Evolutionary conservation across 1,284 basidiomycete genomes (phyloP).

Genomic region (Afroboletus lepidellus): DNA sequence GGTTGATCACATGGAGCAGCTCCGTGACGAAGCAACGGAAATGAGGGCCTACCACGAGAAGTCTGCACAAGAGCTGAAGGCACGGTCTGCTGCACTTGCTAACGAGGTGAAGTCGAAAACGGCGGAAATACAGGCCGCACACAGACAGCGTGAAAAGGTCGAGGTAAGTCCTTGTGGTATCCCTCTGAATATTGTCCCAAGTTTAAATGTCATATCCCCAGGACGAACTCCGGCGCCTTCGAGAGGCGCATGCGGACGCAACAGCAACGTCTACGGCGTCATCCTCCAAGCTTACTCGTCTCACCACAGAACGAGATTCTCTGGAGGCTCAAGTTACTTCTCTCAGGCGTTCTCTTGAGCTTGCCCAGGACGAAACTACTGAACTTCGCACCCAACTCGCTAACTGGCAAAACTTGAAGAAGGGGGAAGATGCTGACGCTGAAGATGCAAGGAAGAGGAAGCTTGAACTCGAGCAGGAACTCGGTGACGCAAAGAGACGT

Average conservation of each 20-base stretch:
- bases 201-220: constrained; percentile 16
- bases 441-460: constrained; percentile 55
- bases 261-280: constrained; percentile 46
- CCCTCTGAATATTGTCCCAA: constrained; percentile 1
- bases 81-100: constrained; percentile 32
- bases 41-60: constrained; percentile 26
- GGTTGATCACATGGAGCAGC: constrained; percentile 45
- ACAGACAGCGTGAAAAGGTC: constrained; percentile 43
- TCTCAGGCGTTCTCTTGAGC: constrained; percentile 53
- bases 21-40: constrained; percentile 37
- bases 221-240: constrained; percentile 45
- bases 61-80: constrained; percentile 33
- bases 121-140: constrained; percentile 35
- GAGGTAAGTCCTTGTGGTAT: constrained; percentile 37
- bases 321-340: constrained; percentile 52
- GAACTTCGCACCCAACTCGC: constrained; percentile 62
- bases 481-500: constrained; percentile 47
- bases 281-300: constrained; percentile 53
- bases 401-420: constrained; percentile 67
- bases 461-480: constrained; percentile 54
- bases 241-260: constrained; percentile 47
- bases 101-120: constrained; percentile 41
- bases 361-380: constrained; percentile 51
- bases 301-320: constrained; percentile 55
- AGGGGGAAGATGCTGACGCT: constrained; percentile 55